phyloP scores from a whole-genome alignment of 2,329 filamentous ascomycete species.

The Fusarium duplospermum region DNA sequence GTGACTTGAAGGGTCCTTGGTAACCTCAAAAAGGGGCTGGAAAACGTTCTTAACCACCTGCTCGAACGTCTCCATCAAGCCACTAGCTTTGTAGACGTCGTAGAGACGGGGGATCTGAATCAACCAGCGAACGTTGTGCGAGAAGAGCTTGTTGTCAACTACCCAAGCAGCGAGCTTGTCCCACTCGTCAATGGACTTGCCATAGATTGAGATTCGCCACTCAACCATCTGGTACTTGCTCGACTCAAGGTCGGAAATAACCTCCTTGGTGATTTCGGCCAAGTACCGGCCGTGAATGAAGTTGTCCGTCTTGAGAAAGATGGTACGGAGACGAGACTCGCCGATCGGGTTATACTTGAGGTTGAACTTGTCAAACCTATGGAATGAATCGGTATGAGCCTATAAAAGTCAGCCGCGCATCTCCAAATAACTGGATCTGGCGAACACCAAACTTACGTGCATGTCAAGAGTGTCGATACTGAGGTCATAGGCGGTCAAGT shows the following conservation, averaged over 20 bases:
- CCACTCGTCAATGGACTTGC: constrained; percentile 92
- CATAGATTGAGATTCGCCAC: constrained; percentile 98
- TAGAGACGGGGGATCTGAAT: constrained; percentile 95
- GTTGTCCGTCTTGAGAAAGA: constrained; percentile 98
- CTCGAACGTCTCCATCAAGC: constrained; percentile 89
- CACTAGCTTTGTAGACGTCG: constrained; percentile 93
- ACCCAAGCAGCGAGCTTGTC: constrained; percentile 98
- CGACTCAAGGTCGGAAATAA: constrained; percentile 95
- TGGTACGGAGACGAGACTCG: constrained; percentile 94
- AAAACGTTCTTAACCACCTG: constrained; percentile 93
- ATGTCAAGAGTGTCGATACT: constrained; percentile 99
- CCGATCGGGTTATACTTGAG: constrained; percentile 98
- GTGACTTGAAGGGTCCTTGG: constrained; percentile 84
- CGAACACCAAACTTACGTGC: constrained; percentile 73
- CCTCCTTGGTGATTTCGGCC: constrained; percentile 97
- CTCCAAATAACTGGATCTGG: neutral
- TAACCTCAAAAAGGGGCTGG: constrained; percentile 93
- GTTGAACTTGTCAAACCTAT: constrained; percentile 99
- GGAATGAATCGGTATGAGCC: constrained; percentile 97
- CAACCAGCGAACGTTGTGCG: constrained; percentile 96
- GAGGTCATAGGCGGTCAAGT: constrained; percentile 94
- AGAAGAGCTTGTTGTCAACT: constrained; percentile 97
- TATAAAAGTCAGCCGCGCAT: constrained; percentile 47
- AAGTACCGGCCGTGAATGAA: constrained; percentile 95
- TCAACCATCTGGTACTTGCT: constrained; percentile 99